Evolutionary conservation across 2,329 filamentous ascomycete species (phyloP).

Genomic region (Pseudocercospora fijiensis): DNA sequence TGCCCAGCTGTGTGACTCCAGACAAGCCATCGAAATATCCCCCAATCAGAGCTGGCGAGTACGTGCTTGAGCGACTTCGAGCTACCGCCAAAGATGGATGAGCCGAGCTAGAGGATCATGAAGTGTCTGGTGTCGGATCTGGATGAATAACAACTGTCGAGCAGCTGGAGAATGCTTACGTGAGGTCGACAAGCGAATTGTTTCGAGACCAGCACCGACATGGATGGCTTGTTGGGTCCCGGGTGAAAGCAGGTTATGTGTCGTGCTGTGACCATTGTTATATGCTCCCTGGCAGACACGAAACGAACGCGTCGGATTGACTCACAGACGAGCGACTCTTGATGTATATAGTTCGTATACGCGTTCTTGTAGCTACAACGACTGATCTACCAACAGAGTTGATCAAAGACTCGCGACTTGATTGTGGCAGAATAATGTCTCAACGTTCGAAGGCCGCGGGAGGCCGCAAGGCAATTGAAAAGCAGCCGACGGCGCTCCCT

Average conservation of each 20-base stretch:
- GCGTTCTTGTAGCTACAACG: neutral
- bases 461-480: neutral
- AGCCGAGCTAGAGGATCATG: neutral
- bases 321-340: neutral
- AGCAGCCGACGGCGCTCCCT: neutral
- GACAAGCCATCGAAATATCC: conserved; percentile 37
- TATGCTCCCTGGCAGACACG: neutral
- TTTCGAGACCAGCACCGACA: neutral
- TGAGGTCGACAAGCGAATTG: neutral
- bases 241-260: neutral
- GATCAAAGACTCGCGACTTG: neutral
- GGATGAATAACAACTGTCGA: neutral
- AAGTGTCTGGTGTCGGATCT: neutral
- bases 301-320: neutral
- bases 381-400: neutral
- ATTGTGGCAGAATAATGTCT: neutral
- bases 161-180: neutral
- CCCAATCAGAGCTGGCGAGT: conserved; percentile 41
- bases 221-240: neutral
- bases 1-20: conserved; percentile 40
- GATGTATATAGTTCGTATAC: neutral
- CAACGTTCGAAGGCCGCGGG: neutral
- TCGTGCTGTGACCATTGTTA: neutral
- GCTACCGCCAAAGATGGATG: conserved; percentile 15
- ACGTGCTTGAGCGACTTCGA: conserved; percentile 40